Conservation (phyloP, 345 rosid species). For the Camelina laxa region DNA sequence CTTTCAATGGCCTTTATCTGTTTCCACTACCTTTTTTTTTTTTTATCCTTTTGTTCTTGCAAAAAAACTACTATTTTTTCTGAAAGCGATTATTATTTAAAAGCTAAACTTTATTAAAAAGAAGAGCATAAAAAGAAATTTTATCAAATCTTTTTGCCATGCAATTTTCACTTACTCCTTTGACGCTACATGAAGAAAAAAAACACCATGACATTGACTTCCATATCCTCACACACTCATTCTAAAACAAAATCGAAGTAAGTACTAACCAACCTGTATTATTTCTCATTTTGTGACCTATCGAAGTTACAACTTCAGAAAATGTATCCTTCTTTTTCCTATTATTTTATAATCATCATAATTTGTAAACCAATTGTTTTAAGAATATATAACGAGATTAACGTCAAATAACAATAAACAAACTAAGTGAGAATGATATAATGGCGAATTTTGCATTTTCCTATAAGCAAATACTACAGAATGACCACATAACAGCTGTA, state of each 20-base stretch:
- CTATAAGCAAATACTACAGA: not conserved
- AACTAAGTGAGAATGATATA: too few species aligned
- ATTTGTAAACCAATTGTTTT: too few species aligned
- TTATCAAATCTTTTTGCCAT: conserved; percentile 30
- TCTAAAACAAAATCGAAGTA: too few species aligned
- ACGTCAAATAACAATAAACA: too few species aligned
- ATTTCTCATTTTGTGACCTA: not conserved
- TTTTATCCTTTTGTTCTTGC: conserved; percentile 28
- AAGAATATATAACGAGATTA: too few species aligned
- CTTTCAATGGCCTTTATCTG: conserved; percentile 32
- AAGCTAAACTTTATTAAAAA: conserved; percentile 23
- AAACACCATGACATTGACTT: not conserved
- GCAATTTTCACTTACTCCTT: conserved; percentile 9
- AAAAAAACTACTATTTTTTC: conserved; percentile 23
- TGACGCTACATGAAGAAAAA: not conserved
- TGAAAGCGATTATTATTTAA: conserved; percentile 25
- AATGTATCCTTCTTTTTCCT: too few species aligned
- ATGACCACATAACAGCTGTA: not conserved
- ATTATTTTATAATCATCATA: too few species aligned
- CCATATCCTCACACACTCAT: not conserved
- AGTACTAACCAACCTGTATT: not conserved
- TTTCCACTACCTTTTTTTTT: conserved; percentile 40
- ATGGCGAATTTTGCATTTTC: too few species aligned
- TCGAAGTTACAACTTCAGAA: too few species aligned
- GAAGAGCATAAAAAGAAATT: conserved; percentile 5